phyloP scores from a whole-genome alignment of 768 basidiomycete species.

The Termitomyces sp. region DNA sequence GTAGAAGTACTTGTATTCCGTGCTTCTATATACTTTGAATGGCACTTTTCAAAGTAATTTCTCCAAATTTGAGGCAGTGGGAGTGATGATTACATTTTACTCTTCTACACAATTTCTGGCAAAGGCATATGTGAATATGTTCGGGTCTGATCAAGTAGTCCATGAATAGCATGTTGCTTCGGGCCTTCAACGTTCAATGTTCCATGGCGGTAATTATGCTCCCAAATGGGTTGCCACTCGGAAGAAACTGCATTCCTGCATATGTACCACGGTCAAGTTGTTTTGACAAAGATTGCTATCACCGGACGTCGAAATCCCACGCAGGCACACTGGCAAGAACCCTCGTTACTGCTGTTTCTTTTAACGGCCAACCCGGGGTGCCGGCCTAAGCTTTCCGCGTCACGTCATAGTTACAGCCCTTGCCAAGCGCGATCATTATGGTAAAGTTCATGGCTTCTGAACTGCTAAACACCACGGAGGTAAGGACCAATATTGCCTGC shows the following conservation, averaged over 20 bases:
- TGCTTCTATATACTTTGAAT: neutral
- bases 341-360: neutral
- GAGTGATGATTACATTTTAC: neutral
- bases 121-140: neutral
- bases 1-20: neutral
- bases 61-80: neutral
- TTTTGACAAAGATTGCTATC: no score
- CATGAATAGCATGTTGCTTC: no score
- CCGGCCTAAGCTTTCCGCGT: neutral
- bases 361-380: neutral
- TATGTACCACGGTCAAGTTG: no score
- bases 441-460: neutral
- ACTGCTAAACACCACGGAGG: neutral
- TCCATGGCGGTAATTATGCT: no score
- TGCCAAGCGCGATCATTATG: neutral
- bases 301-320: neutral
- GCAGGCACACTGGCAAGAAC: no score
- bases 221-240: no score
- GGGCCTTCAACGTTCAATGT: no score
- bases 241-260: no score
- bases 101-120: neutral
- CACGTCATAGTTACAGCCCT: neutral
- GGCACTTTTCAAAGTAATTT: neutral
- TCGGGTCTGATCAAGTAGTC: no score
- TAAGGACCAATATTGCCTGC: neutral